Evolutionary conservation across 1,139 yeast genomes (phyloP), one percentile per base, ranked within the genome.

Genomic region (Diutina neorugosa): DNA sequence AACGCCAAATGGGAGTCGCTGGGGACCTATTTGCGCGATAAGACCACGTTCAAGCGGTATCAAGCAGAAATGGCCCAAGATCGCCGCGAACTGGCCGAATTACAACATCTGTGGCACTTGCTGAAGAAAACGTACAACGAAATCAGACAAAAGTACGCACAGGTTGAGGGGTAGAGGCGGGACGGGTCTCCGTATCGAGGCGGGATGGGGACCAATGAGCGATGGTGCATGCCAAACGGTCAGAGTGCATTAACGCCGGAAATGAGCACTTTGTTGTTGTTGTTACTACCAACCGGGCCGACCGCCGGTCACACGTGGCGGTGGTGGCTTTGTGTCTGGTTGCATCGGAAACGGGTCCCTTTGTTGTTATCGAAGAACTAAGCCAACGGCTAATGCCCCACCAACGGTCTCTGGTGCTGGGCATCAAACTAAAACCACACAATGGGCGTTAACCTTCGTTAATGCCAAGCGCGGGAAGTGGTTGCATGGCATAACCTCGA

Each of bases 1-100:
- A 77, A 74, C 51, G 81, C 84, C 51, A 71, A 72, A 57, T 78
- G 82, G 82, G 77, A 73, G 54, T 52, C 64, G 2, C 61, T 65
- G 23, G 70, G 69, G 4, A 62, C 66, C 42, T 70, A 67, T 55
- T 60, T 67, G 48, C 59, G 64, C 41, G 74, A 71, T 52, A 62
- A 65, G 34, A 58, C 62, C 19, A 57, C 69, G 16, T 64, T 64
- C 57, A 71, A 71, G 56, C 56, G 61, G 51, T 66, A 65, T 50
- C 68, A 66, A 51, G 54, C 58, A 8, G 77, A 73, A 54, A 51
- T 63, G 25, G 54, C 60, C 8, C 60, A 60, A 23, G 76, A 70
- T 53, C 57, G 56, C n/a, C 57, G 59, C 49, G 59, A 59, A 9
- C 55, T 53, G 21, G 53, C 55, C 47, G 56, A 58, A 31, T 55